Evolutionary conservation across 257 asterid species (phyloP).

Genomic region (Ligustrum vulgare): DNA sequence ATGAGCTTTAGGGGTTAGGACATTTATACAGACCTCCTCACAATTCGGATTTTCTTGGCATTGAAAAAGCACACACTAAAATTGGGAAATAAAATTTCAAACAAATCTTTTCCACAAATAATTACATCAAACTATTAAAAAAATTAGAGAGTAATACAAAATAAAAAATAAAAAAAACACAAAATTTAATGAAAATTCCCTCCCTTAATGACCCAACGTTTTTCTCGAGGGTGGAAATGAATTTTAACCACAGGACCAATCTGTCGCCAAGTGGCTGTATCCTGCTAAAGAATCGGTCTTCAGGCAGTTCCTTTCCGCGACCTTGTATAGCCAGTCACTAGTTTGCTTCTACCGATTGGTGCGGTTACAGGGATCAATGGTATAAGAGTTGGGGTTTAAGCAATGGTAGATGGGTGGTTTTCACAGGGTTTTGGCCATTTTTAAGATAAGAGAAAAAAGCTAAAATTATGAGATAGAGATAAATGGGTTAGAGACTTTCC

Average conservation of each 20-base stretch:
- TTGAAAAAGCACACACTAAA: conserved; percentile 17
- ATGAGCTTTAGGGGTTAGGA: conserved; percentile 43
- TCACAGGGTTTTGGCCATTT: conserved; percentile 69
- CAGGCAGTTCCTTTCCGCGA: conserved; percentile 59
- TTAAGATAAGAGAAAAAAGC: conserved; percentile 5
- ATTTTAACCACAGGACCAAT: conserved; percentile 50
- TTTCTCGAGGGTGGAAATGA: conserved; percentile 57
- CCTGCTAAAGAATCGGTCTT: conserved; percentile 72
- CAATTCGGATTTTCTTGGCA: conserved; percentile 37
- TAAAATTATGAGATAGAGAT: neutral
- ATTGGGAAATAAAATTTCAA: conserved; percentile 13
- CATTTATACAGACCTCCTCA: conserved; percentile 24
- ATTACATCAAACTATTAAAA: neutral
- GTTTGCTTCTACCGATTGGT: conserved; percentile 40
- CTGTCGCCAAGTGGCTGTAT: conserved; percentile 69
- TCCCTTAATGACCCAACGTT: conserved; percentile 75
- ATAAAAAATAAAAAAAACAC: conserved; percentile 3
- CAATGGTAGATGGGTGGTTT: conserved; percentile 50
- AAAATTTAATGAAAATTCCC: conserved; percentile 43
- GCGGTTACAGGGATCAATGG: conserved; percentile 67
- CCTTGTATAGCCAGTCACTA: conserved; percentile 51
- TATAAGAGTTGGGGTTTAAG: conserved; percentile 95
- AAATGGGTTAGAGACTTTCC: conserved; percentile 18
- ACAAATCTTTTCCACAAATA: conserved; percentile 23
- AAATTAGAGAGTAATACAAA: neutral